Conservation (phyloP, 805 yeast genomes). For the Brettanomyces bruxellensis region DNA sequence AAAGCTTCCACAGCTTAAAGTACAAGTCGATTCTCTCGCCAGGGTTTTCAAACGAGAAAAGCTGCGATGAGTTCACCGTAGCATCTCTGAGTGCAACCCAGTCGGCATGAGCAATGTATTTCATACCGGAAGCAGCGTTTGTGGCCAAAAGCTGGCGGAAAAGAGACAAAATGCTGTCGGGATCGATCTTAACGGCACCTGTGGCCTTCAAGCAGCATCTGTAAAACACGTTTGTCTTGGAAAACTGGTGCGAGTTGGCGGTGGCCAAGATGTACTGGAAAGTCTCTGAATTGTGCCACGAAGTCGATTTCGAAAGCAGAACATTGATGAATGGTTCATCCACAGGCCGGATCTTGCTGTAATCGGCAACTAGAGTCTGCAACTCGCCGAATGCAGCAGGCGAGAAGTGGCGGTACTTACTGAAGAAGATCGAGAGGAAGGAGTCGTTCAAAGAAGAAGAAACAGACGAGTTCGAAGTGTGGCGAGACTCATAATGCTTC, state of each 20-base stretch:
- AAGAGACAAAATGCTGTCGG: constrained; percentile 39
- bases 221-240: constrained; percentile 59
- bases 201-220: constrained; percentile 66
- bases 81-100: constrained; percentile 82
- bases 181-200: constrained; percentile 50
- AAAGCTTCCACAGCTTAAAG: constrained; percentile 44
- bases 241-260: constrained; percentile 47
- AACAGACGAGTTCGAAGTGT: constrained; percentile 54
- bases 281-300: constrained; percentile 61
- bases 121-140: constrained; percentile 44
- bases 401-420: constrained; percentile 40
- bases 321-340: constrained; percentile 83
- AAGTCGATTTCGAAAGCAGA: constrained; percentile 52
- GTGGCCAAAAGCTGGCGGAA: constrained; percentile 27
- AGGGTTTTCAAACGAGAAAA: constrained; percentile 20
- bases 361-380: constrained; percentile 45
- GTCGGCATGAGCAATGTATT: constrained; percentile 70
- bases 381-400: constrained; percentile 49
- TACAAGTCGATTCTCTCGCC: constrained; percentile 44
- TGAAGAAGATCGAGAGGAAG: constrained; percentile 61
- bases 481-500: constrained; percentile 40
- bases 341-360: constrained; percentile 46
- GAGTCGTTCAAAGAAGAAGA: constrained; percentile 64
- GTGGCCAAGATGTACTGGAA: constrained; percentile 55
- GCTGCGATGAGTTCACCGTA: constrained; percentile 40